Conservation (phyloP, 2,329 filamentous ascomycete species). For the Sarocladium oryzae region DNA sequence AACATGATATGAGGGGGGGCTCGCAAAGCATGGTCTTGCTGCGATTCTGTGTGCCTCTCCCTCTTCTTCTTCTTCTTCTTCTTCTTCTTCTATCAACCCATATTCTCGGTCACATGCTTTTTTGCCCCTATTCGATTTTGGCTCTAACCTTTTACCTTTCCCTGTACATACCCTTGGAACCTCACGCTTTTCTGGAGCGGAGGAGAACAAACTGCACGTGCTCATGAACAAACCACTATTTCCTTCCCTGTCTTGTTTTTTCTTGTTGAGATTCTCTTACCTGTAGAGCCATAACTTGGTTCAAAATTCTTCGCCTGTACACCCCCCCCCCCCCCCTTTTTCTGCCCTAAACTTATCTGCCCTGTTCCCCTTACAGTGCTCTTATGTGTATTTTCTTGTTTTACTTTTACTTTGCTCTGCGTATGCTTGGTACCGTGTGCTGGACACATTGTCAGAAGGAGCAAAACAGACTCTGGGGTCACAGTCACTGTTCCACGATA, state of each 20-base stretch:
- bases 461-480: no score
- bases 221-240: constrained; percentile 2
- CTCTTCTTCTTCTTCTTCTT: not conserved
- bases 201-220: constrained; percentile 2
- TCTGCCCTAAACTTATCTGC: no score
- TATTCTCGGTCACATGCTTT: not conserved
- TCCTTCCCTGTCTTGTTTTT: not conserved
- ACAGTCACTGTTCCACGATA: not conserved
- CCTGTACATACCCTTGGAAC: constrained; percentile 7
- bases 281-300: not conserved
- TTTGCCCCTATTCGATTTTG: not conserved
- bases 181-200: not conserved
- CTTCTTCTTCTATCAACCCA: not conserved
- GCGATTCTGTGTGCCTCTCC: no score
- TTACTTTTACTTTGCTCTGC: not conserved
- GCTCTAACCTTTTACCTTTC: constrained; percentile 2
- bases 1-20: constrained; percentile 10
- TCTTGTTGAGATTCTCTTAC: not conserved
- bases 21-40: no score
- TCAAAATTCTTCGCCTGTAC: not conserved
- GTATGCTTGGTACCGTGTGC: not conserved
- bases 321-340: not conserved
- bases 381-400: not conserved
- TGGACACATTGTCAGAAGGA: constrained; percentile 4
- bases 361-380: no score